Percentiles rank a stretch among this genome's conserved stretches.
These are phyloP conservation scores for Cymbopogon citratus DNA, from an alignment of 176 grass and related monocot genomes.

Conservation along the genomic window DNA sequence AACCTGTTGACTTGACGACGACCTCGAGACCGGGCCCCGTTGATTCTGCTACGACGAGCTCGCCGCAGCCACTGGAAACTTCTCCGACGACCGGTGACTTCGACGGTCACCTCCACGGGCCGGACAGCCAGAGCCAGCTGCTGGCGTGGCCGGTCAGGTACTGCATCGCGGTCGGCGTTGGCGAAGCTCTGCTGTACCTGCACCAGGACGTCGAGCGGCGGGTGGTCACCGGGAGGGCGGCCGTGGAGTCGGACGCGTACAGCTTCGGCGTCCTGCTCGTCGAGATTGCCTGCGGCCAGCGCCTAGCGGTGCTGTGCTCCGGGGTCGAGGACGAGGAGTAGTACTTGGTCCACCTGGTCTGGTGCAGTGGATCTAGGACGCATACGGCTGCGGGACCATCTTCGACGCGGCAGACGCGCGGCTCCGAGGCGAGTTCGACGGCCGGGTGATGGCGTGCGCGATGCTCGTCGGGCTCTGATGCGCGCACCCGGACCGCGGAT, in stretches of 20 bases:
- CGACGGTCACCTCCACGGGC: too few relatives aligned
- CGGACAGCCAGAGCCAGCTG: too few relatives aligned
- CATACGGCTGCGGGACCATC: neutral
- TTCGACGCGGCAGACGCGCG: neutral
- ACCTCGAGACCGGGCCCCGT: neutral
- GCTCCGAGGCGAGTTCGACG: neutral
- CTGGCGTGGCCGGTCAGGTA: slow-evolving; percentile 34
- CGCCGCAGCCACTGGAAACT: neutral
- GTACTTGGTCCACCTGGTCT: neutral
- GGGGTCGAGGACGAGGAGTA: neutral
- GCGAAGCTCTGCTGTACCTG: slow-evolving; percentile 13
- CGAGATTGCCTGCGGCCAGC: slow-evolving; percentile 14
- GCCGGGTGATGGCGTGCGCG: neutral
- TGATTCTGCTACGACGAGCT: slow-evolving; percentile 6
- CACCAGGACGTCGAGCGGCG: slow-evolving; percentile 3
- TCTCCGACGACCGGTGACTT: neutral
- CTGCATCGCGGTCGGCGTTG: neutral
- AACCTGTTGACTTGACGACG: neutral
- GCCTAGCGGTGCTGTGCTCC: neutral
- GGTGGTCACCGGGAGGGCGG: neutral
- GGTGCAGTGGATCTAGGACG: slow-evolving; percentile 3
- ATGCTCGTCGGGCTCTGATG: neutral
- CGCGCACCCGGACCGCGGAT: neutral
- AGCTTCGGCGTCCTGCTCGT: slow-evolving; percentile 48
- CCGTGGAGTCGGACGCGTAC: slow-evolving; percentile 5